phyloP scores from a whole-genome alignment of 2,329 filamentous ascomycete species.

The Onygena corvina region DNA sequence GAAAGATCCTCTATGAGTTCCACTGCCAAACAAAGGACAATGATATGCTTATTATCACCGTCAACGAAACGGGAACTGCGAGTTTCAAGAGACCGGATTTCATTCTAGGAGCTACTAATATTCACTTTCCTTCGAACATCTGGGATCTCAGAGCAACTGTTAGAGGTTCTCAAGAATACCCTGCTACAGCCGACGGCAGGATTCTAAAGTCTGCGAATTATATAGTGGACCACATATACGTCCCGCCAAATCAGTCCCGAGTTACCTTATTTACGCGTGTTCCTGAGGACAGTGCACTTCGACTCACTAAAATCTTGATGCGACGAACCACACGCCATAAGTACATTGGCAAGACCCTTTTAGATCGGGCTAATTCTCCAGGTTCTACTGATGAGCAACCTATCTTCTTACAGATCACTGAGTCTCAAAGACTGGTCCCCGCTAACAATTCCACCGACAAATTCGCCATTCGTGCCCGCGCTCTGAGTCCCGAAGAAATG shows the following conservation, averaged over 20 bases:
- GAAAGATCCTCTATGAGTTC: slow-evolving; percentile 28
- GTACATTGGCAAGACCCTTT: slow-evolving; percentile 12
- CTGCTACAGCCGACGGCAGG: slow-evolving; percentile 17
- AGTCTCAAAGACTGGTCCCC: slow-evolving; percentile 29
- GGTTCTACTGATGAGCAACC: slow-evolving; percentile 14
- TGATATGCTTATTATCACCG: slow-evolving; percentile 23
- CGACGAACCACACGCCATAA: slow-evolving; percentile 26
- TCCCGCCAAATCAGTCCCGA: slow-evolving; percentile 21
- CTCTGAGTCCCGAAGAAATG: slow-evolving; percentile 21
- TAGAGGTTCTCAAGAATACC: slow-evolving; percentile 21
- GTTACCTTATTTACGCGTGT: slow-evolving; percentile 22
- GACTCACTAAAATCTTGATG: slow-evolving; percentile 26
- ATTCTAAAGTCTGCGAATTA: slow-evolving; percentile 22
- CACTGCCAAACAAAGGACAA: slow-evolving; percentile 26
- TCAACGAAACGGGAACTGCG: slow-evolving; percentile 26
- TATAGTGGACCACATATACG: slow-evolving; percentile 27
- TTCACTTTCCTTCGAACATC: slow-evolving; percentile 29
- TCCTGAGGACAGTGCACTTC: slow-evolving; percentile 18
- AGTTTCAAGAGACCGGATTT: slow-evolving; percentile 19
- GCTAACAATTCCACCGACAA: slow-evolving; percentile 18
- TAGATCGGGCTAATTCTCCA: background rate
- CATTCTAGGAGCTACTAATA: slow-evolving; percentile 26
- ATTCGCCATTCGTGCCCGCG: slow-evolving; percentile 22
- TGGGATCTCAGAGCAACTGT: slow-evolving; percentile 32
- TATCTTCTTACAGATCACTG: slow-evolving; percentile 27